phyloP scores from a whole-genome alignment of 2,329 filamentous ascomycete genomes.

The Neonectria hederae region DNA sequence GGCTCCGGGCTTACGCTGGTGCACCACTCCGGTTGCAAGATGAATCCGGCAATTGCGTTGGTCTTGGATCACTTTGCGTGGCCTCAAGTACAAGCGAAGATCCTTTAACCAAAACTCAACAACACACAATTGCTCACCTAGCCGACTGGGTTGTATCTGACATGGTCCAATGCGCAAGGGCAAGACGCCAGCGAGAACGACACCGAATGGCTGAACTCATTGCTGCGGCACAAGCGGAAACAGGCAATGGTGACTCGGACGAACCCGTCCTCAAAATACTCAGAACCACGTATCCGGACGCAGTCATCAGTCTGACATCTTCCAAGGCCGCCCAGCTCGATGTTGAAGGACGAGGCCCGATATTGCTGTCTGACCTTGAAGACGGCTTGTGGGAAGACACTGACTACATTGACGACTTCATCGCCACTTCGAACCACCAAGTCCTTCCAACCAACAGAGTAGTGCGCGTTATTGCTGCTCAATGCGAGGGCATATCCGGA shows the following conservation, averaged over 20 bases:
- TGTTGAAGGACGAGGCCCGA: slow-evolving; percentile 39
- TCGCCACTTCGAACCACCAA: slow-evolving; percentile 48
- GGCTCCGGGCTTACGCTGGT: slow-evolving; percentile 53
- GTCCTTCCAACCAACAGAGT: slow-evolving; percentile 40
- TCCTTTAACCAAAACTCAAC: slow-evolving; percentile 43
- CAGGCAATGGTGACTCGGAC: slow-evolving; percentile 29
- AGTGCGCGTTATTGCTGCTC: slow-evolving; percentile 50
- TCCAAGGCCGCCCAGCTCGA: slow-evolving; percentile 37
- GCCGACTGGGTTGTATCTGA: slow-evolving; percentile 51
- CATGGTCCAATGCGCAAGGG: slow-evolving; percentile 50
- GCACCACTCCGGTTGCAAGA: slow-evolving; percentile 51
- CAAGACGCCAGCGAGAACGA: slow-evolving; percentile 52
- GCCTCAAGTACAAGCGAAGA: slow-evolving; percentile 48
- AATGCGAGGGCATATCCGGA: slow-evolving; percentile 46
- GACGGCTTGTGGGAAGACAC: slow-evolving; percentile 57
- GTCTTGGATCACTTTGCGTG: slow-evolving; percentile 55
- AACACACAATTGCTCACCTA: slow-evolving; percentile 40
- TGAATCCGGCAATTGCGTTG: slow-evolving; percentile 51
- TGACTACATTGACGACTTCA: slow-evolving; percentile 50
- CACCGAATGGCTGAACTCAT: slow-evolving; percentile 50
- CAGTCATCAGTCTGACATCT: slow-evolving; percentile 42
- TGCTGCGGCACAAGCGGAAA: slow-evolving; percentile 35
- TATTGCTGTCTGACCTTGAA: slow-evolving; percentile 44
- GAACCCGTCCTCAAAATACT: slow-evolving; percentile 44
- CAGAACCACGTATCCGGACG: slow-evolving; percentile 46